phyloP scores from a whole-genome alignment of 305 asterid genomes.

The Solanum hybrid region DNA sequence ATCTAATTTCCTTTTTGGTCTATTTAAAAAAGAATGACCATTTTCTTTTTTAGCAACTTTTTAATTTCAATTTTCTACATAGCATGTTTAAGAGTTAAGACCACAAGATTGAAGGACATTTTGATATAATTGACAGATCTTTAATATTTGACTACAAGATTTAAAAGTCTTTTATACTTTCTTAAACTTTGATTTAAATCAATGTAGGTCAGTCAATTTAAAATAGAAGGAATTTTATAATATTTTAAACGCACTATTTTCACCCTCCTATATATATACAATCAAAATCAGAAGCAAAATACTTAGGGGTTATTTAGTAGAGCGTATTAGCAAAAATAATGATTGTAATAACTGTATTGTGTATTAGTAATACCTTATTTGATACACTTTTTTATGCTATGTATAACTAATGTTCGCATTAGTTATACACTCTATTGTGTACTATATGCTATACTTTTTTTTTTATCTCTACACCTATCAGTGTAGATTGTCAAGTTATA shows the following conservation, averaged over 20 bases:
- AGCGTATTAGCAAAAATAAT: not conserved
- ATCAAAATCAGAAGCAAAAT: not conserved
- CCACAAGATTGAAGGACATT: not conserved
- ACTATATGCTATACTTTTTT: not conserved
- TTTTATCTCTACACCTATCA: not conserved
- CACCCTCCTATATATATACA: not conserved
- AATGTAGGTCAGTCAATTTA: not conserved
- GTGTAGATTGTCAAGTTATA: not conserved
- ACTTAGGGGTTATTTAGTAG: not conserved
- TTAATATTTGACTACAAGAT: too few species aligned
- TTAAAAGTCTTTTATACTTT: too few species aligned
- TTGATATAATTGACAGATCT: not conserved
- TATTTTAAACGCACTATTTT: too few species aligned
- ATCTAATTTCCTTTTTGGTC: not conserved
- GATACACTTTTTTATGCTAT: too few species aligned
- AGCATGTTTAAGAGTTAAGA: not conserved
- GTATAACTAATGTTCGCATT: not conserved
- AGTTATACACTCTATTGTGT: not conserved
- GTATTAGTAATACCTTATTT: not conserved
- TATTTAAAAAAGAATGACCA: not conserved
- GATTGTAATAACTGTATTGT: not conserved
- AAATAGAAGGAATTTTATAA: not conserved
- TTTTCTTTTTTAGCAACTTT: not conserved
- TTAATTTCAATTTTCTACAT: too few species aligned
- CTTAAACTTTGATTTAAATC: too few species aligned